These are phyloP conservation scores for Boletus vinaceobasis DNA, from an alignment of 768 basidiomycete genomes.

Conservation along the genomic window DNA sequence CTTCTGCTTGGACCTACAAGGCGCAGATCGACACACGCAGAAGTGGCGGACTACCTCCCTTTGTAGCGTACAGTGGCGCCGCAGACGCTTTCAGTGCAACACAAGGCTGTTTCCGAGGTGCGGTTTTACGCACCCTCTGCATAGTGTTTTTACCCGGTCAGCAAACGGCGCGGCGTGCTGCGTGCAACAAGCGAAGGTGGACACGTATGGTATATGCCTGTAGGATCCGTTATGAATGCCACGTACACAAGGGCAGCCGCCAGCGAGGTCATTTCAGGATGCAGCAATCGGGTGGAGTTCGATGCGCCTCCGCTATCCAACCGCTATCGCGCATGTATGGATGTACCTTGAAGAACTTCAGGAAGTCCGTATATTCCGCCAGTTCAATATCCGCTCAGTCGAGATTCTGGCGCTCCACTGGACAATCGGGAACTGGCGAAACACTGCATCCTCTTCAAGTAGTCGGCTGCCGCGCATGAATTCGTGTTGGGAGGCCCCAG, in stretches of 20 bases:
- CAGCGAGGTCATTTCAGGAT: constrained; percentile 6
- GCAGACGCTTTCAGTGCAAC: constrained; percentile 3
- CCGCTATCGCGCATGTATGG: constrained; percentile 16
- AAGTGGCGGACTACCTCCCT: constrained; percentile 5
- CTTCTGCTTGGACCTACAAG: constrained; percentile 1
- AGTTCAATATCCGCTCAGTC: constrained; percentile 33
- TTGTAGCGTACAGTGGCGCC: constrained; percentile 9
- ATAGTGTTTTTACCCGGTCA: constrained; percentile 2
- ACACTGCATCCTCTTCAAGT: constrained; percentile 17
- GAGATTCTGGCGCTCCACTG: constrained; percentile 27
- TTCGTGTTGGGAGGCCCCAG: constrained; percentile 1
- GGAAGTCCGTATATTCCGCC: constrained; percentile 26
- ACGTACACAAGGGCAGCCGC: constrained; percentile 14
- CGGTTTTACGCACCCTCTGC: constrained; percentile 14
- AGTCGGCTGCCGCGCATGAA: constrained; percentile 12
- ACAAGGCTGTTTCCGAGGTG: constrained; percentile 5
- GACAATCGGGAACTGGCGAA: constrained; percentile 7
- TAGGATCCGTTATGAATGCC: constrained; percentile 23
- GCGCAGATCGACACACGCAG: constrained; percentile 13
- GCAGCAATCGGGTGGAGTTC: constrained; percentile 18
- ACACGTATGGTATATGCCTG: constrained; percentile 12
- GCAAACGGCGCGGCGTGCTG: constrained; percentile 14
- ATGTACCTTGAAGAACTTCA: constrained; percentile 21
- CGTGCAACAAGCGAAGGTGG: constrained; percentile 17
- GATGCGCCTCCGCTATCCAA: constrained; percentile 15